Base-by-base conservation (phyloP, 345 rosid genomes). In the Rhizophora apiculata region DNA sequence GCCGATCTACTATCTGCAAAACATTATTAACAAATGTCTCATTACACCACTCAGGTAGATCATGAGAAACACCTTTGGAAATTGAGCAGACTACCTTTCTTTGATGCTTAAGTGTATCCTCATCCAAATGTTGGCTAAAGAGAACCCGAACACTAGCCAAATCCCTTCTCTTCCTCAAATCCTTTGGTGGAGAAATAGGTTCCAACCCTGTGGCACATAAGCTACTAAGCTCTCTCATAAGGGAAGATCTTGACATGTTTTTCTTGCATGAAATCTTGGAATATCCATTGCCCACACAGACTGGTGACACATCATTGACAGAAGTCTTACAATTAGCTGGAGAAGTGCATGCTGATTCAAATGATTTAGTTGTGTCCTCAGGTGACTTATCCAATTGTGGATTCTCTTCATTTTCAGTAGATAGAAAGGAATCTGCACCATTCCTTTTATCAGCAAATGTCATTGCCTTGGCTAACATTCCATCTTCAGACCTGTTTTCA, bases 101-200 rank as follows among this genome's bases (percentile, higher is more conserved):
- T 84, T 86, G 97, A 72, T 86, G 96, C 83, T 81, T 88, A 70
- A 85, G 68, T 75, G 80, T 82, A 63, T 87, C 88, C 63, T 83
- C 96, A 72, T 92, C 89, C 82, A 95, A 81, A 82, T 90, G 99
- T 64, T 85, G 88, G 89, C 99, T 95, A 79, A 85, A 88, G 73
- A 95, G 72, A 74, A 90, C 87, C 68, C 85, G 60, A 72, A 95
- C 69, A 71, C 79, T 77, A 62, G 82, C 64, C 89, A 92, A 80
- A 64, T 92, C 96, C 76, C 86, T 89, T 80, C 91, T 84, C 86
- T 84, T 92, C 81, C 96, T 82, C 57, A 69, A 60, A 73, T 81
- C 85, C 78, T 85, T 91, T 30, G 66, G 68, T 54, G 79, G 76
- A 55, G 82, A 75, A 74, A 83, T 18, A 70, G 84, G 82, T 68